Percentiles rank a stretch among this genome's conserved stretches.
Evolutionary conservation across 176 grass and related monocot species (phyloP).

Genomic region (maize (Zea mays)): DNA sequence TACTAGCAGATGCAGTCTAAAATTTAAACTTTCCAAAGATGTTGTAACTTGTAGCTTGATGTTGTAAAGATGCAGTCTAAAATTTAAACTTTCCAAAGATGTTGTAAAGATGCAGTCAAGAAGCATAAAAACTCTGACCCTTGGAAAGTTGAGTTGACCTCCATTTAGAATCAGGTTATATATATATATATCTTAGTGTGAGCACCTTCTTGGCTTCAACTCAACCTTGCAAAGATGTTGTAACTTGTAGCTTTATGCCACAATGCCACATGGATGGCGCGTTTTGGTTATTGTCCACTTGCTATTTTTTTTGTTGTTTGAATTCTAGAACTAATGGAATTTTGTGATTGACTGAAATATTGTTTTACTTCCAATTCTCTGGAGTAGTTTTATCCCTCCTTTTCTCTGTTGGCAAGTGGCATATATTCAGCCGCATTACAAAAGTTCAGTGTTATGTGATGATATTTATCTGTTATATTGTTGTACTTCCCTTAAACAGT

Average conservation of each 20-base stretch:
- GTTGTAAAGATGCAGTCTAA: neutral
- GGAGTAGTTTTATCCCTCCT: neutral
- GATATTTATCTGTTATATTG: neutral
- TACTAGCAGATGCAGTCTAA: neutral
- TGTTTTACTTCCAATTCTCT: constrained; percentile 11
- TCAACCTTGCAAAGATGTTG: constrained; percentile 2
- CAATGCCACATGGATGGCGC: neutral
- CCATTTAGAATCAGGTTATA: constrained; percentile 9
- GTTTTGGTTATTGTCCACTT: neutral
- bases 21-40: constrained; percentile 1
- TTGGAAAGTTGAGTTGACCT: neutral
- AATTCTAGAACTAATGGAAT: neutral
- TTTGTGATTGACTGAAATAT: constrained; percentile 18
- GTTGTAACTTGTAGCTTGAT: neutral
- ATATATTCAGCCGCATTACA: neutral
- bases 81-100: constrained; percentile 1
- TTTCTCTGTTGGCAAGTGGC: constrained; percentile 16
- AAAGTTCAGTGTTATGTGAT: neutral
- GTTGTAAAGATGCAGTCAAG: neutral
- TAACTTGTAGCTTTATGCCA: neutral
- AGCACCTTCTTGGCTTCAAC: constrained; percentile 6
- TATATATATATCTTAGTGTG: neutral
- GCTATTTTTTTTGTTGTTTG: neutral
- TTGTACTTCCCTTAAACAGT: constrained; percentile 1
- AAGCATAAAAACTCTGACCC: too few species aligned